A percentile compares a stretch with the other conserved stretches of the same genome.
These are phyloP conservation scores for Suillus fuscotomentosus DNA, from an alignment of 768 basidiomycete genomes.

Conservation along the genomic window DNA sequence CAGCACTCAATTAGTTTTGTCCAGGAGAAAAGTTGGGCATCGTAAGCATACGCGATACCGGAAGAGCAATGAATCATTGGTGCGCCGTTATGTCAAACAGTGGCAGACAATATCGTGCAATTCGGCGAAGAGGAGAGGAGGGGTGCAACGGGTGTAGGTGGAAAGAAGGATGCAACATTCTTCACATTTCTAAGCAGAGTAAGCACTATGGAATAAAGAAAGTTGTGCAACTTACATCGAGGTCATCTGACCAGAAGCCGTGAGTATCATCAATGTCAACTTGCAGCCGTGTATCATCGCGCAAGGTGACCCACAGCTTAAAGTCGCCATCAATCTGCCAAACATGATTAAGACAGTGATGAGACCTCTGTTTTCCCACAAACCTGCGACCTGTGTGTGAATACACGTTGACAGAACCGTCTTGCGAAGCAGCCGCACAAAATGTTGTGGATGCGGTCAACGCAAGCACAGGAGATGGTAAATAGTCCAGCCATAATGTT, in stretches of 20 bases:
- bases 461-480: constrained; percentile 69
- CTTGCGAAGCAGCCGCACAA: constrained; percentile 75
- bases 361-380: constrained; percentile 15
- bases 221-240: constrained; percentile 56
- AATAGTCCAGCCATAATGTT: constrained; percentile 88
- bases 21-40: constrained; percentile 64
- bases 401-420: constrained; percentile 83
- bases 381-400: constrained; percentile 83
- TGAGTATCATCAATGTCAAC: constrained; percentile 67
- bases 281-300: constrained; percentile 67
- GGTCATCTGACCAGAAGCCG: constrained; percentile 66
- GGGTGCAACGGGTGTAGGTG: constrained; percentile 60
- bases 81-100: constrained; percentile 75
- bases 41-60: constrained; percentile 81
- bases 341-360: neutral
- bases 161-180: constrained; percentile 60
- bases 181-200: constrained; percentile 69
- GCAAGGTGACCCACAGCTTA: constrained; percentile 70
- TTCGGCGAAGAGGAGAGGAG: constrained; percentile 59
- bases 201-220: constrained; percentile 2
- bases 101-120: constrained; percentile 57
- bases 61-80: constrained; percentile 77
- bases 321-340: constrained; percentile 69
- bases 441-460: constrained; percentile 64
- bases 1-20: constrained; percentile 75